These are phyloP conservation scores for Backusella westeae DNA, from an alignment of 192 early-diverging fungal species.

Conservation along the genomic window DNA sequence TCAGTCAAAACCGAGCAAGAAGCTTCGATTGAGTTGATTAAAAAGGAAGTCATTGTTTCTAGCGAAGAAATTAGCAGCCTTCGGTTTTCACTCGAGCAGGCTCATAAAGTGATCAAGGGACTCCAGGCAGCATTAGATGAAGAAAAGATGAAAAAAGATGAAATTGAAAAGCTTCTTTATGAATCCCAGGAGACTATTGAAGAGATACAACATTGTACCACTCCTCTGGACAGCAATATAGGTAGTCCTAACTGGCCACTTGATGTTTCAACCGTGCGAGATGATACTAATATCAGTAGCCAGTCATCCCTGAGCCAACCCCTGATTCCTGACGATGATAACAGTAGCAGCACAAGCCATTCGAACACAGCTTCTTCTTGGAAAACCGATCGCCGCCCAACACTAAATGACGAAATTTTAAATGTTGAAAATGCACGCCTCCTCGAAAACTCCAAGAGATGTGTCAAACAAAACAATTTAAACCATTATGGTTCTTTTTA, in stretches of 20 bases:
- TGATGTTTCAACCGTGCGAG: background rate
- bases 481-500: background rate
- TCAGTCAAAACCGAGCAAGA: constrained; percentile 5
- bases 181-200: constrained; percentile 60
- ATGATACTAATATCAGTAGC: background rate
- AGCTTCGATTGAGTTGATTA: background rate
- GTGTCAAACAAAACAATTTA: background rate
- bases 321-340: background rate
- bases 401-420: constrained; percentile 2
- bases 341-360: background rate
- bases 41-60: background rate
- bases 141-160: constrained; percentile 52
- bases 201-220: constrained; percentile 41
- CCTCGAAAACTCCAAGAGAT: background rate
- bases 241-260: background rate
- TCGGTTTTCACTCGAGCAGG: constrained; percentile 28
- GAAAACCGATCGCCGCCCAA: background rate
- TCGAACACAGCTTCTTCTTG: background rate
- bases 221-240: constrained; percentile 14
- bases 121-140: constrained; percentile 47
- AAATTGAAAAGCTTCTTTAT: constrained; percentile 46
- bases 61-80: constrained; percentile 25
- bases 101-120: constrained; percentile 48
- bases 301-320: background rate
- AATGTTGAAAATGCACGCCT: background rate